These are phyloP conservation scores for Chaetomiaceae sp. DNA, from an alignment of 2,329 filamentous ascomycete species.

Conservation along the genomic window DNA sequence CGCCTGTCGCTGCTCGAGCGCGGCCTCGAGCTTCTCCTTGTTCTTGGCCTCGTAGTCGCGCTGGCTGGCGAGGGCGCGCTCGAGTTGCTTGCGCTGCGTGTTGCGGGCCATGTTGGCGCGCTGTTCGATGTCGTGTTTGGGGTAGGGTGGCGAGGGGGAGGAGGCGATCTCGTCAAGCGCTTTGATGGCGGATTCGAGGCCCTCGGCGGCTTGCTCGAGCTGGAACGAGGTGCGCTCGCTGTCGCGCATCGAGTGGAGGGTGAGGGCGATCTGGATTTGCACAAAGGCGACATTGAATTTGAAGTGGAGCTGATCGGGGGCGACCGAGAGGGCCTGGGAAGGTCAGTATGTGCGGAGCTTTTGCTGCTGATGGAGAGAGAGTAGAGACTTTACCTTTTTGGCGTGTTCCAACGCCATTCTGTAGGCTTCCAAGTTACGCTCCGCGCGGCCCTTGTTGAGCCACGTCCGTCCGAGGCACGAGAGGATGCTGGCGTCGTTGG, in stretches of 20 bases:
- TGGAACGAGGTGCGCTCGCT: constrained; percentile 73
- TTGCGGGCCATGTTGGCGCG: constrained; percentile 96
- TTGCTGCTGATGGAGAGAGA: neutral
- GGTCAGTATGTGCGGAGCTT: too few relatives aligned
- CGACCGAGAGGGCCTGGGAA: constrained; percentile 64
- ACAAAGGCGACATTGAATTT: constrained; percentile 98
- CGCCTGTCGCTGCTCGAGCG: constrained; percentile 72
- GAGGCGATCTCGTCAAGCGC: constrained; percentile 60
- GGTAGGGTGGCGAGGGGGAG: constrained; percentile 73
- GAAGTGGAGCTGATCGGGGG: constrained; percentile 81
- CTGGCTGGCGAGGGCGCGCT: constrained; percentile 78
- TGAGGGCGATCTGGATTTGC: constrained; percentile 86
- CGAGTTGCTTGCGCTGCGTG: constrained; percentile 87
- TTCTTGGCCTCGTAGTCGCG: constrained; percentile 92
- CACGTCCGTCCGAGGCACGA: constrained; percentile 85
- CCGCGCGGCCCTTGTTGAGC: constrained; percentile 69
- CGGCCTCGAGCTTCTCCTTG: constrained; percentile 77
- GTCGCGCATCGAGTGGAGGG: constrained; percentile 71
- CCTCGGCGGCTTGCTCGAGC: constrained; percentile 72
- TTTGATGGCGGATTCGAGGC: constrained; percentile 81
- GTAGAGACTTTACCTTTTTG: constrained; percentile 48
- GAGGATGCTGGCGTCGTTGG: constrained; percentile 70
- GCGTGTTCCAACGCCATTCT: constrained; percentile 56
- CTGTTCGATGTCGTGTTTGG: constrained; percentile 83
- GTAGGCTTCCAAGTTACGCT: constrained; percentile 55